Conservation (phyloP, 306 rosid species). For the Fragaria ananassa region DNA sequence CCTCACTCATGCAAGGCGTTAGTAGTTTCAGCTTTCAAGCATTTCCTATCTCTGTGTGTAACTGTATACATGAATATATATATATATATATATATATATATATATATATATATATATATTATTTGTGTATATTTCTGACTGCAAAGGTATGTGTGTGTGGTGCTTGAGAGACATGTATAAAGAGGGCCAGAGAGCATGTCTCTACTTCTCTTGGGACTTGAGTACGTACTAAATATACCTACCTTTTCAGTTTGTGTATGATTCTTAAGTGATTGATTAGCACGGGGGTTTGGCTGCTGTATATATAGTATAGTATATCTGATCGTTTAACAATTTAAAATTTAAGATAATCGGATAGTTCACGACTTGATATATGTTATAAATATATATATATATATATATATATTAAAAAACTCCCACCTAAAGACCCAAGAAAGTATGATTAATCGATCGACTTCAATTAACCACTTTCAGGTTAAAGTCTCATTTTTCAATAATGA, state of each 20-base stretch:
- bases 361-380: no score
- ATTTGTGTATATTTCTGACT: neutral
- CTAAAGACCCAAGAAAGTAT: neutral
- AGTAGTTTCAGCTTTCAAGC: neutral
- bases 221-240: conserved; percentile 11
- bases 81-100: neutral
- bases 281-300: no score
- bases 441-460: neutral
- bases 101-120: no score
- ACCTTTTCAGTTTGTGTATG: neutral
- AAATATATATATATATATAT: no score
- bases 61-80: neutral
- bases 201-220: conserved; percentile 7
- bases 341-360: no score
- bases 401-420: no score
- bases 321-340: no score
- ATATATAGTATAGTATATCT: no score
- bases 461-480: neutral
- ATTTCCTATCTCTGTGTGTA: neutral
- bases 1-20: conserved; percentile 7
- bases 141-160: neutral
- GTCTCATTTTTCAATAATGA: neutral
- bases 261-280: neutral
- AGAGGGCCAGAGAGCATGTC: conserved; percentile 19
- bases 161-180: conserved; percentile 9